Base-by-base conservation (phyloP, 148 eudicot species). In the Silene conica region DNA sequence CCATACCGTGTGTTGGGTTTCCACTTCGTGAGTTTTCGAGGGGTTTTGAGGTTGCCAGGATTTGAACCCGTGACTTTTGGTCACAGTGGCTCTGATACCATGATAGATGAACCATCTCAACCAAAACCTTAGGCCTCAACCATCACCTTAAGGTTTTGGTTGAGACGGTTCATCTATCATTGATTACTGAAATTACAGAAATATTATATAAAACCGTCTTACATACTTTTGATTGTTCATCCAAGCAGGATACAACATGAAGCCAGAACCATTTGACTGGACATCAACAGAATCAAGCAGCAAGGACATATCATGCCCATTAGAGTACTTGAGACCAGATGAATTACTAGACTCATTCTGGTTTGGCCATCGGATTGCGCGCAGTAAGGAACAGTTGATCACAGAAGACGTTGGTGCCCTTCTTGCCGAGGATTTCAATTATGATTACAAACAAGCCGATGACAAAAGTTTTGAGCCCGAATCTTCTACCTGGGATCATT, bases 271-370 rank as follows among this genome's bases (percentile, higher is more conserved):
- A 55, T 14, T 43, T 46, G 83, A 84, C 57, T 74, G 80, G 78
- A 67, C 38, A 71, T 59, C 77, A 4, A 43, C 69, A 23, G 83
- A 81, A 20, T 70, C 70, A 50, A 13, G 4, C 55, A 50, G 16
- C 4, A 50, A 50, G 15, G 92, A 86, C 26, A 14, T 50, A 28
- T 74, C 81, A 4, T 43, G 82, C 62, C 81, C 83, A 12, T 61
- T 83, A 81, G 67, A 82, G 19, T 80, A 72, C 76, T 66, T 84
- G 23, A 83, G 91, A 68, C 97, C 96, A 0, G 97, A 92, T 72
- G 77, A 73, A 15, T 65, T 89, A 75, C 84, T 92, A 19, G 89
- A 73, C 73, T 87, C 94, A 10, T 79, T 69, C 69, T 87, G 87
- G 86, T 79, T 79, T 68, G 80, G 84, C 15, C 84, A 76, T 14